A percentile compares a stretch with the other conserved stretches of the same genome.
Conservation (phyloP, 176 grass and related monocot genomes). For the Paspalum vaginatum region DNA sequence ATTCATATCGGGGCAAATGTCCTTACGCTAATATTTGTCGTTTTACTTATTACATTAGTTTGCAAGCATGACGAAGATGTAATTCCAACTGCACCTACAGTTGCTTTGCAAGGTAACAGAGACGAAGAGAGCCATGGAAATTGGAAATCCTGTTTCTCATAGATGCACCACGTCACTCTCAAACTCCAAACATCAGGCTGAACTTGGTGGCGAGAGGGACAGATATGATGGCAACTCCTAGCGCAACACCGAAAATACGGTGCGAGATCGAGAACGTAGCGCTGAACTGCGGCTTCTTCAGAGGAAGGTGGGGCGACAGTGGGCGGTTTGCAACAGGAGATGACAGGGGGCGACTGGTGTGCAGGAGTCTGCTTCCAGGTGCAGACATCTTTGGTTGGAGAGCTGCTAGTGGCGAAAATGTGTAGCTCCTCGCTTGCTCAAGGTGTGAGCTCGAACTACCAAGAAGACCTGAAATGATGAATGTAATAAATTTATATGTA, state of each 20-base stretch:
- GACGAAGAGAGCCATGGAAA: slow-evolving; percentile 13
- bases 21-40: not conserved
- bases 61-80: not conserved
- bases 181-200: slow-evolving; percentile 66
- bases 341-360: slow-evolving; percentile 45
- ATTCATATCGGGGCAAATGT: not conserved
- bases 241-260: slow-evolving; percentile 61
- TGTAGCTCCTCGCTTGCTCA: slow-evolving; percentile 38
- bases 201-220: slow-evolving; percentile 67
- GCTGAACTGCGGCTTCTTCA: slow-evolving; percentile 83
- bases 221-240: slow-evolving; percentile 61
- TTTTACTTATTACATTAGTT: slow-evolving; percentile 36
- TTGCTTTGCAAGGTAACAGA: slow-evolving; percentile 20
- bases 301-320: slow-evolving; percentile 75
- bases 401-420: slow-evolving; percentile 33
- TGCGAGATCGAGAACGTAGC: slow-evolving; percentile 84
- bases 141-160: not conserved
- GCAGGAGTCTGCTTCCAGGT: slow-evolving; percentile 40
- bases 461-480: slow-evolving; percentile 44
- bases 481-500: slow-evolving; percentile 19
- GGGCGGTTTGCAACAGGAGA: slow-evolving; percentile 68
- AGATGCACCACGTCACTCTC: slow-evolving; percentile 28
- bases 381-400: slow-evolving; percentile 30
- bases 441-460: slow-evolving; percentile 40
- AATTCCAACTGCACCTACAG: slow-evolving; percentile 35